Evolutionary conservation across 768 basidiomycete species (phyloP), one percentile per base, ranked within the genome.

Genomic region (Naganishia vaughanmartiniae): DNA sequence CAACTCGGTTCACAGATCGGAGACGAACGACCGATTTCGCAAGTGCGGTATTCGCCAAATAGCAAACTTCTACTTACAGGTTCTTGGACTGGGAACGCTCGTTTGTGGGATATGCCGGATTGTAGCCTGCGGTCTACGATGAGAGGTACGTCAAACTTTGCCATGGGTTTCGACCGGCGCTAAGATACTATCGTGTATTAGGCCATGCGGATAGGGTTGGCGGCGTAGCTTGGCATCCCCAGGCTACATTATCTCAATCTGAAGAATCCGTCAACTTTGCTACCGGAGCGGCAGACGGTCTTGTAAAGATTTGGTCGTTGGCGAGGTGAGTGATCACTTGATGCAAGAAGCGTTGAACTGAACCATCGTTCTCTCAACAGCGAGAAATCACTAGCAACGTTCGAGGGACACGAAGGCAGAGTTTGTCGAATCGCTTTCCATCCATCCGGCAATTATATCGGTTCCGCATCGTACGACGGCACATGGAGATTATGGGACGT

Each of bases 401-500:
- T 99, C 80, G 87, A 88, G 81, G 96, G 96, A 1, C 96, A 98
- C 79, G 86, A 89, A 77, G 89, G 89, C 70, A 89, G 96, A 26
- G 89, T 99, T 2, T 94, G 92, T 79, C 88, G 96, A 19, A 90
- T 97, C 26, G 92, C 90, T 0, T 99, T 98, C 82, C 96, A 99
- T 81, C 94, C 96, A 1, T 95, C 93, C 0, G 96, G 96, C 0
- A 83, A 89, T 54, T 98, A 94, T 79, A 87, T 96, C 33, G 94
- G 90, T 1, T 94, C 92, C 72, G 94, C 96, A 0, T 92, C 91
- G 73, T 98, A 94, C 76, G 96, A 99, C 81, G 95, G 92, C 19
- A 91, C 95, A 31, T 99, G 96, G 96, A 84, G 96, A 54, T 81
- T 98, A 65, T 99, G 96, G 96, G 95, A 99, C 81, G 89, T 93